A percentile compares a stretch with the other conserved stretches of the same genome.
Evolutionary conservation across 257 asterid species (phyloP).

Genomic region (Nyctanthes arbortristis): DNA sequence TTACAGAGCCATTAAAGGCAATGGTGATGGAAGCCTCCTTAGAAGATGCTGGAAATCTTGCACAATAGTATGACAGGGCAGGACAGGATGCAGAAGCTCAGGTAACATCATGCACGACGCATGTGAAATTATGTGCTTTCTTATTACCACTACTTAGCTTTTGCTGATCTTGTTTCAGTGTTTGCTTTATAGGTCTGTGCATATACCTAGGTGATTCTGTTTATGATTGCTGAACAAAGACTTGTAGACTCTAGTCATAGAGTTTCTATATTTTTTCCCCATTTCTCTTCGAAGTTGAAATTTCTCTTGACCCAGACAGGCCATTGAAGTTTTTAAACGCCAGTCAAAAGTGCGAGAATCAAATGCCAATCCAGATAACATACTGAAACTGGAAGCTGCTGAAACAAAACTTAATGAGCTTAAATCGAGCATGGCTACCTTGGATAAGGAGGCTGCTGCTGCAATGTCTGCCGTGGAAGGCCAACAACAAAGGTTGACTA

Average conservation of each 20-base stretch:
- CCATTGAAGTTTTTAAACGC: conserved; percentile 64
- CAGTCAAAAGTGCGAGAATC: conserved; percentile 55
- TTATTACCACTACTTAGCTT: background rate
- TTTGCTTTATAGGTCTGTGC: background rate
- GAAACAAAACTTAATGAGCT: conserved; percentile 65
- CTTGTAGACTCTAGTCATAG: no score
- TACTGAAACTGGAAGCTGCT: conserved; percentile 54
- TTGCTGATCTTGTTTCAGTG: background rate
- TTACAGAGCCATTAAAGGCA: conserved; percentile 54
- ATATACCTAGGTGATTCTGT: background rate
- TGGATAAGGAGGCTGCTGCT: conserved; percentile 67
- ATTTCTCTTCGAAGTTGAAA: conserved; percentile 1
- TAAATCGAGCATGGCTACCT: conserved; percentile 53
- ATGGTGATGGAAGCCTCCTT: conserved; percentile 52
- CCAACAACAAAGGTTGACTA: conserved; percentile 68
- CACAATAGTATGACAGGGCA: conserved; percentile 51
- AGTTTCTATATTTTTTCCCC: background rate
- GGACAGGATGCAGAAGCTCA: conserved; percentile 64
- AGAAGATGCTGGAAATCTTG: conserved; percentile 62
- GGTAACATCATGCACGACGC: conserved; percentile 29
- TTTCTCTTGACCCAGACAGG: conserved; percentile 45
- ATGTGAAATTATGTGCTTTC: conserved; percentile 5
- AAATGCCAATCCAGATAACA: conserved; percentile 42
- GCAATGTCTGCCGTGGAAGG: conserved; percentile 72
- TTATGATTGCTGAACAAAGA: no score